Conservation (phyloP, 2,329 filamentous ascomycete species). For the Ilyonectria robusta region DNA sequence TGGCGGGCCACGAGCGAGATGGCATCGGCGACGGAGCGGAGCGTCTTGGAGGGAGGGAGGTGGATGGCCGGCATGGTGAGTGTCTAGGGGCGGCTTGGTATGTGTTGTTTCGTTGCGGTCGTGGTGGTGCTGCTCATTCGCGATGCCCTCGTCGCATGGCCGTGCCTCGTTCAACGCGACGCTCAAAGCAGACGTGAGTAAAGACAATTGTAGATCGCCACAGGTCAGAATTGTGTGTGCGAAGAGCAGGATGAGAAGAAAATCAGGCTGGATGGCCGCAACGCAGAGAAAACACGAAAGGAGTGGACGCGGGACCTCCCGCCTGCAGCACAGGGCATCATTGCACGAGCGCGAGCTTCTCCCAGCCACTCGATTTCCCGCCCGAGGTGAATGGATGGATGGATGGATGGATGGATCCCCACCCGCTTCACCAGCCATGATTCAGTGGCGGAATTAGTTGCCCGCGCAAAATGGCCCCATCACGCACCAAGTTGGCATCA, state of each 20-base stretch:
- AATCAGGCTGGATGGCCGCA: background rate
- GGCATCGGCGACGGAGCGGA: conserved; percentile 12
- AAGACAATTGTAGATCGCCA: background rate
- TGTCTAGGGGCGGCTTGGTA: background rate
- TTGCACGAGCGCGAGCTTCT: background rate
- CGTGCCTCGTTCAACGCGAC: background rate
- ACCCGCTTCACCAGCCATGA: background rate
- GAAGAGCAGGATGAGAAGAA: background rate
- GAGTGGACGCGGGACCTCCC: conserved; percentile 10
- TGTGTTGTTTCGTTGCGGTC: background rate
- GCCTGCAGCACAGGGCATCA: conserved; percentile 8
- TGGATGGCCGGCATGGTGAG: conserved; percentile 29
- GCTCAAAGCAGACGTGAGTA: background rate
- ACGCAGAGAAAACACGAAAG: background rate
- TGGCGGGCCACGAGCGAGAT: conserved; percentile 40
- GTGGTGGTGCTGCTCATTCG: background rate
- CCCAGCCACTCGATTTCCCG: conserved; percentile 33
- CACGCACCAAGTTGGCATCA: background rate
- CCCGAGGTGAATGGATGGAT: conserved; percentile 6
- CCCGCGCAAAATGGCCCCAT: background rate
- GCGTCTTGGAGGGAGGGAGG: conserved; percentile 35
- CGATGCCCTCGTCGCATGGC: background rate
- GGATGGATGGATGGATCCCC: background rate
- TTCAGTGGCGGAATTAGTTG: background rate
- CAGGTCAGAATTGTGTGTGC: background rate